Percentiles rank a stretch among this genome's conserved stretches.
These are phyloP conservation scores for Quercus cerris DNA, from an alignment of 306 rosid species.

Conservation along the genomic window DNA sequence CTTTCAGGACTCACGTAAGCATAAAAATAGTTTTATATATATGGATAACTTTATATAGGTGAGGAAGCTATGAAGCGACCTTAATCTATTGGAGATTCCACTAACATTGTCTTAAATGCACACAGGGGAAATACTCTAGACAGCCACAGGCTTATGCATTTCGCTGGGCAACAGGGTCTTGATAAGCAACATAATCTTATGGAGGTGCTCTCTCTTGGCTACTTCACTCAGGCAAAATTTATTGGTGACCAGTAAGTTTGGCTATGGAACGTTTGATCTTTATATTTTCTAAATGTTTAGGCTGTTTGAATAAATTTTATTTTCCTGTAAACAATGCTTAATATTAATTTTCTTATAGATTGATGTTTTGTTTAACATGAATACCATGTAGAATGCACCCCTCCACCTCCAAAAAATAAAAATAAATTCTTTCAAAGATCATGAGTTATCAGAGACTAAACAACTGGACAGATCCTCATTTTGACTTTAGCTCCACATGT, in stretches of 20 bases:
- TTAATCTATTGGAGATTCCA: slow-evolving; percentile 7
- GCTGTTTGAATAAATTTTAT: not conserved
- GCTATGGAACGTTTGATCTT: not conserved
- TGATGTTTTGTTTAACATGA: not conserved
- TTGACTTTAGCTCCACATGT: not conserved
- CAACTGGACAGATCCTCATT: not conserved
- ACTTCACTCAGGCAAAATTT: slow-evolving; percentile 83
- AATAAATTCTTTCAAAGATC: not conserved
- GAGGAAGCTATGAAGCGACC: not conserved
- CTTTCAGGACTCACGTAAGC: slow-evolving; percentile 81
- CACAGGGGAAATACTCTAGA: slow-evolving; percentile 90
- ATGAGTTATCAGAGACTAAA: not conserved
- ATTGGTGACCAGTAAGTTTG: slow-evolving; percentile 71
- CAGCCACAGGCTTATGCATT: slow-evolving; percentile 85
- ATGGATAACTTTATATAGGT: slow-evolving; percentile 6
- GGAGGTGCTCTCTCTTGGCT: slow-evolving; percentile 72
- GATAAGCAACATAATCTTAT: slow-evolving; percentile 78
- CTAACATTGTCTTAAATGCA: slow-evolving; percentile 21
- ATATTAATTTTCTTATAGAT: not conserved
- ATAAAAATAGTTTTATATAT: slow-evolving; percentile 19
- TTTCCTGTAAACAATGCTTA: not conserved
- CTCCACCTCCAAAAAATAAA: not conserved
- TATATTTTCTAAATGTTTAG: not conserved
- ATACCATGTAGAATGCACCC: not conserved
- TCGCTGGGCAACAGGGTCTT: slow-evolving; percentile 64